phyloP scores from a whole-genome alignment of 2,329 filamentous ascomycete genomes.

The Fusarium sp. region DNA sequence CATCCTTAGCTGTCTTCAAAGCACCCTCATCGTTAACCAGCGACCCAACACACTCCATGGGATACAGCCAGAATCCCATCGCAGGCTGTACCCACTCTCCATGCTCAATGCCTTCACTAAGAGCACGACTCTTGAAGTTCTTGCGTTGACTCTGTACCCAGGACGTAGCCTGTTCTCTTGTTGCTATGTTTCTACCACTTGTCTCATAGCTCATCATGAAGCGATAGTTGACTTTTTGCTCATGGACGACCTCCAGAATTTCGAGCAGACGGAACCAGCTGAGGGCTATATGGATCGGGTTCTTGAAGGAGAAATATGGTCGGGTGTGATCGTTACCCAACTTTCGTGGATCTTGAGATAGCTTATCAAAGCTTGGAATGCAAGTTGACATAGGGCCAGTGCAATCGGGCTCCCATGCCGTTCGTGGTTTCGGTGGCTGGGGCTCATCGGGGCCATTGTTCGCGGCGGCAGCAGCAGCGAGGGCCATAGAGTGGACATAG shows the following conservation, averaged over 20 bases:
- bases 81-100: background rate
- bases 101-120: background rate
- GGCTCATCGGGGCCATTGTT: background rate
- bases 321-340: background rate
- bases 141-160: background rate
- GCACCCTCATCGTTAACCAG: accelerated
- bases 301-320: background rate
- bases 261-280: background rate
- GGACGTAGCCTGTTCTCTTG: background rate
- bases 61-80: background rate
- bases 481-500: background rate
- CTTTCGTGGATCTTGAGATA: background rate
- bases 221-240: background rate
- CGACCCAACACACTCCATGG: background rate
- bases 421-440: background rate
- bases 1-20: background rate
- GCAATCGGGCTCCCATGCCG: background rate
- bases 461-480: no score
- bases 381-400: background rate
- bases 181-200: background rate
- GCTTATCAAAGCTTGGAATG: background rate
- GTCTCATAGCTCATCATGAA: background rate
- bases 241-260: background rate
- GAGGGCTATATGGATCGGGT: background rate
- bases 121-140: background rate